phyloP scores from a whole-genome alignment of 2,329 filamentous ascomycete species.

The Colletotrichum sp. region DNA sequence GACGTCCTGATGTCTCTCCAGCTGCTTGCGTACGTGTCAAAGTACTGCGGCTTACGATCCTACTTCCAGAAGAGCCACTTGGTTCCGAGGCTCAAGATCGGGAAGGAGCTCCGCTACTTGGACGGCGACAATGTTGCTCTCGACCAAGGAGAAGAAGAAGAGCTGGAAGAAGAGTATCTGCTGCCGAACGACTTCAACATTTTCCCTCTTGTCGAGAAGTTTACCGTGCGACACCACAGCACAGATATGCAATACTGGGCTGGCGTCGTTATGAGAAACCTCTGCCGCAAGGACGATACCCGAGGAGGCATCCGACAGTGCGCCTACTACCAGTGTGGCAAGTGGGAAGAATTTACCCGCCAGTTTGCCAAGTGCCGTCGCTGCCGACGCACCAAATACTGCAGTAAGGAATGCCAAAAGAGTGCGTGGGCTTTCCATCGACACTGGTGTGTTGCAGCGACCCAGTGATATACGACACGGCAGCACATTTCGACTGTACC shows the following conservation, averaged over 20 bases:
- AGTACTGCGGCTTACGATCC: constrained; percentile 94
- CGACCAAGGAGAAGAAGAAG: constrained; percentile 57
- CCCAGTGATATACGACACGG: constrained; percentile 44
- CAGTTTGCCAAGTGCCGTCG: constrained; percentile 98
- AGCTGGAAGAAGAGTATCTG: constrained; percentile 85
- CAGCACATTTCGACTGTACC: constrained; percentile 22
- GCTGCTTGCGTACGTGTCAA: constrained; percentile 94
- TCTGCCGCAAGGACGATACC: constrained; percentile 97
- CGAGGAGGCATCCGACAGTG: constrained; percentile 95
- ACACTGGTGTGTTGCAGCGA: constrained; percentile 91
- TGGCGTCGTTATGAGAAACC: constrained; percentile 97
- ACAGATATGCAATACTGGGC: constrained; percentile 99
- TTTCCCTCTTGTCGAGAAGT: constrained; percentile 97
- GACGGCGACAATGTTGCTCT: constrained; percentile 68
- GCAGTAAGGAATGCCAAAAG: constrained; percentile 99
- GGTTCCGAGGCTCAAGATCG: constrained; percentile 90
- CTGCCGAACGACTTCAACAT: constrained; percentile 97
- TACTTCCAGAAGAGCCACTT: constrained; percentile 97
- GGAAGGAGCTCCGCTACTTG: constrained; percentile 80
- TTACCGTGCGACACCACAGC: constrained; percentile 92
- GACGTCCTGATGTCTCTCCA: constrained; percentile 98
- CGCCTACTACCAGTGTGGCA: constrained; percentile 96
- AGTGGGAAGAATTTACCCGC: constrained; percentile 96
- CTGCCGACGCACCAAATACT: constrained; percentile 96
- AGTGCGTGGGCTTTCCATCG: constrained; percentile 98